A percentile compares a stretch with the other conserved stretches of the same genome.
Evolutionary conservation across 176 grass and related monocot genomes (phyloP).

Genomic region (Phoenix roebelenii): DNA sequence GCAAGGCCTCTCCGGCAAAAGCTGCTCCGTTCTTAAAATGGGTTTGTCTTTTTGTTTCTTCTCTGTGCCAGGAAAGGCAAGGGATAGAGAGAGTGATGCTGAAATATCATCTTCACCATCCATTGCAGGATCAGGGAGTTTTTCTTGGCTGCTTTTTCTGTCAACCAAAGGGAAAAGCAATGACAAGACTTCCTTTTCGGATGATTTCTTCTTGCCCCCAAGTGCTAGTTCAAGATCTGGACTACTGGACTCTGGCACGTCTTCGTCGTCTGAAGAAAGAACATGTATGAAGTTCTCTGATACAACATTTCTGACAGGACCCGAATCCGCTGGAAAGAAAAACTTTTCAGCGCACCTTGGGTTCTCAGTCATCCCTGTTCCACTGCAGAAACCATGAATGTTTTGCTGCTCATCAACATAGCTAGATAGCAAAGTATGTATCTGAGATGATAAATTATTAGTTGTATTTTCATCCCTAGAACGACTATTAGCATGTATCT

Average conservation of each 20-base stretch:
- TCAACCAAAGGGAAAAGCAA: slow-evolving; percentile 21
- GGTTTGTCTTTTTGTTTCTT: slow-evolving; percentile 23
- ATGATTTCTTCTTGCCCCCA: slow-evolving; percentile 23
- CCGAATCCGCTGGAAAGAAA: slow-evolving; percentile 40
- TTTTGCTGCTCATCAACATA: slow-evolving; percentile 17
- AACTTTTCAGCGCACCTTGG: slow-evolving; percentile 30
- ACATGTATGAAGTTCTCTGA: slow-evolving; percentile 15
- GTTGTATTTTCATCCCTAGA: slow-evolving; percentile 22
- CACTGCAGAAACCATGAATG: slow-evolving; percentile 18
- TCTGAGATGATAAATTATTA: slow-evolving; percentile 37
- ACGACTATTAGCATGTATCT: slow-evolving; percentile 22
- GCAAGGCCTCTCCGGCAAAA: slow-evolving; percentile 20
- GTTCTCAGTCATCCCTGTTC: slow-evolving; percentile 25
- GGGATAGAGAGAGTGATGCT: slow-evolving; percentile 43
- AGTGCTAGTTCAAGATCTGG: slow-evolving; percentile 41
- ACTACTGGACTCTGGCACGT: slow-evolving; percentile 18
- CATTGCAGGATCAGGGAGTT: neutral
- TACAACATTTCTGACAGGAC: slow-evolving; percentile 12
- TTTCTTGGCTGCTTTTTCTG: slow-evolving; percentile 32
- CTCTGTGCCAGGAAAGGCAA: slow-evolving; percentile 26
- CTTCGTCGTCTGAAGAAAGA: slow-evolving; percentile 40
- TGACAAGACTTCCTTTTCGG: slow-evolving; percentile 18
- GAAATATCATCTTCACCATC: slow-evolving; percentile 17
- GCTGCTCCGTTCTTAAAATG: slow-evolving; percentile 1
- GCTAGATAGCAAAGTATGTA: slow-evolving; percentile 25